Base-by-base conservation (phyloP, 2,329 filamentous ascomycete species). In the Pseudocercospora macadamiae region DNA sequence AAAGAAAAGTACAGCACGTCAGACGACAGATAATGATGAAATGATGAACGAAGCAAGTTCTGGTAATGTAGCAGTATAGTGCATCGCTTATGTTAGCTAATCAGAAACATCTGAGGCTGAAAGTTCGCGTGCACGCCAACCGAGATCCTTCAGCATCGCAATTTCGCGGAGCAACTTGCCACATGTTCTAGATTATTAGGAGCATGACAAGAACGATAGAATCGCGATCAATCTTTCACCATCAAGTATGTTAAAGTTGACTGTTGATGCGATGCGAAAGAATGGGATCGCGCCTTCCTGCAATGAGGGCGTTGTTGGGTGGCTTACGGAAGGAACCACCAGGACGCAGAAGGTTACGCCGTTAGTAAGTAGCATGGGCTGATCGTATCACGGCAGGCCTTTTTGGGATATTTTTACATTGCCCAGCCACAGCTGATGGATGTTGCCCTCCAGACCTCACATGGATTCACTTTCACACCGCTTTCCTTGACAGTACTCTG, bases 371-470 rank as follows among this genome's bases (percentile, higher is more conserved):
- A 23, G 42, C 21, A 18, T 26, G 23, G 42, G 10, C 14, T 12
- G 16, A n/a, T 14, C 8, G 42, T 47, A 47, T 14, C 23, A 47
- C 42, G 23, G 23, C 21, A 45, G 19, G 39, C 42, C 42, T 21
- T 47, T 14, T 10, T 47, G 42, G 21, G 23, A 28, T 47, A 47
- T 47, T 47, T 47, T 47, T 47, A 23, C 26, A n/a, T 47, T 14
- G 23, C n/a, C 19, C 42, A 47, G 42, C 42, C 42, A 47, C 42
- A 47, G 42, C 42, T 47, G 42, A 47, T 28, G 19, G 42, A 47
- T 28, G 19, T 47, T 26, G 21, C 19, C 23, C 42, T 23, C 21
- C 19, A 14, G n/a, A 47, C n/a, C 12, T 26, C 42, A n/a, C 23
- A 23, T 23, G 19, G 23, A 23, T 47, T 18, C 23, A 47, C 21